Percentiles rank a stretch among this genome's conserved stretches.
phyloP scores from a whole-genome alignment of 208 protist species.

The Crithidia sp. region DNA sequence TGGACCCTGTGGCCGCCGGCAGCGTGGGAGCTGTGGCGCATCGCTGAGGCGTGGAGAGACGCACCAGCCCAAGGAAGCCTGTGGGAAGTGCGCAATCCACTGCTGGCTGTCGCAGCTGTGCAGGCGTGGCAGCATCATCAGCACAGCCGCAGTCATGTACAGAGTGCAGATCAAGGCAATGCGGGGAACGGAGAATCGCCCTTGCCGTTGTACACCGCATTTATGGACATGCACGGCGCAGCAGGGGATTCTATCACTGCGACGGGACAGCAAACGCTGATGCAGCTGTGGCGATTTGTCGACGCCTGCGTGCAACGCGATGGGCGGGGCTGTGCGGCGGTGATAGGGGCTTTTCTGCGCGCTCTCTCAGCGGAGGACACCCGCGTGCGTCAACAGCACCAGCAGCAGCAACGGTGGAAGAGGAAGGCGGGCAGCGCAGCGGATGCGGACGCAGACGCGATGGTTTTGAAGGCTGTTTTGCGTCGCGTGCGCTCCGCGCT shows the following conservation, averaged over 20 bases:
- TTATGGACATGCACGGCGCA: not conserved
- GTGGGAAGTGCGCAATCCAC: constrained; percentile 5
- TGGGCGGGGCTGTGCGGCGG: not conserved
- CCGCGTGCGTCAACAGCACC: constrained; percentile 4
- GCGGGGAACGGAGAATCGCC: not conserved
- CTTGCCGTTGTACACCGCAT: not conserved
- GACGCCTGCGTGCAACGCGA: constrained; percentile 9
- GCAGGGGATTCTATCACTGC: too few relatives aligned
- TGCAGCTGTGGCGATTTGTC: constrained; percentile 13
- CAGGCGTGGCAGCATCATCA: constrained; percentile 3
- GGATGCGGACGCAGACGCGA: not conserved
- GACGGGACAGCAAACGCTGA: not conserved
- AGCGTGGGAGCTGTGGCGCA: constrained; percentile 6
- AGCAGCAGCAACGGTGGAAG: not conserved
- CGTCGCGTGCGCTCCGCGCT: constrained; percentile 1
- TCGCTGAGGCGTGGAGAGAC: too few relatives aligned
- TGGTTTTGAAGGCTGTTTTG: not conserved
- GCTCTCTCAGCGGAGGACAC: constrained; percentile 23
- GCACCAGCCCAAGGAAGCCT: too few relatives aligned
- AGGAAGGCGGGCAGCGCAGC: not conserved
- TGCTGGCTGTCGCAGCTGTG: constrained; percentile 7
- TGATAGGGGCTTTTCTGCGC: constrained; percentile 22
- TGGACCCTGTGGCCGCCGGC: constrained; percentile 33
- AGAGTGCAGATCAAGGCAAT: not conserved
- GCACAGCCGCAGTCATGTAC: not conserved